Percentiles rank a stretch among this genome's conserved stretches.
These are phyloP conservation scores for Pisolithus microcarpus DNA, from an alignment of 768 basidiomycete genomes.

Conservation along the genomic window DNA sequence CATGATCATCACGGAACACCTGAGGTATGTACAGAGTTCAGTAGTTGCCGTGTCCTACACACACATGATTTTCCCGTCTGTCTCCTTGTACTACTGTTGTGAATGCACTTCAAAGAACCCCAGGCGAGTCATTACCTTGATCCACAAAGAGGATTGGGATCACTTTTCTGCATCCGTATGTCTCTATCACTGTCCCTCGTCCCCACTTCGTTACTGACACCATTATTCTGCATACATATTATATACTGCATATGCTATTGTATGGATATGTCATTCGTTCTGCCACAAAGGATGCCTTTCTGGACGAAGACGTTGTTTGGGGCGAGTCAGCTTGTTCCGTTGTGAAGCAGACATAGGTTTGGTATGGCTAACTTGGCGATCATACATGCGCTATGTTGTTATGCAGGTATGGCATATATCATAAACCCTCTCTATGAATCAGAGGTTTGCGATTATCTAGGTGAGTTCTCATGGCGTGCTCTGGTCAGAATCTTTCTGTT, in stretches of 20 bases:
- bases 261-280: background rate
- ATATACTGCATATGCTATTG: too few relatives aligned
- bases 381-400: background rate
- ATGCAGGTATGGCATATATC: constrained; percentile 72
- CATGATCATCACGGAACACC: constrained; percentile 91
- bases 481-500: background rate
- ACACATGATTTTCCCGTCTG: background rate
- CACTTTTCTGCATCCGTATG: constrained; percentile 57
- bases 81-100: background rate
- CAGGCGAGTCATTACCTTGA: constrained; percentile 85
- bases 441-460: too few relatives aligned
- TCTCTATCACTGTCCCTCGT: background rate
- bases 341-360: background rate
- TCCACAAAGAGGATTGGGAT: too few relatives aligned
- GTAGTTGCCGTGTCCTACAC: background rate
- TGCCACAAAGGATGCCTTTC: constrained; percentile 22
- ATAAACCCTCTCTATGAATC: constrained; percentile 71
- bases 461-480: constrained; percentile 32
- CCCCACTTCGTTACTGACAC: background rate
- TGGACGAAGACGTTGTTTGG: constrained; percentile 29
- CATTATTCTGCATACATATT: background rate
- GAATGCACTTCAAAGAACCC: constrained; percentile 48
- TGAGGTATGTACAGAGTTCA: constrained; percentile 43
- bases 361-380: too few relatives aligned
- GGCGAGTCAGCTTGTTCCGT: too few relatives aligned